These are phyloP conservation scores for Phytomonas sp. DNA, from an alignment of 208 protist genomes.

Conservation along the genomic window DNA sequence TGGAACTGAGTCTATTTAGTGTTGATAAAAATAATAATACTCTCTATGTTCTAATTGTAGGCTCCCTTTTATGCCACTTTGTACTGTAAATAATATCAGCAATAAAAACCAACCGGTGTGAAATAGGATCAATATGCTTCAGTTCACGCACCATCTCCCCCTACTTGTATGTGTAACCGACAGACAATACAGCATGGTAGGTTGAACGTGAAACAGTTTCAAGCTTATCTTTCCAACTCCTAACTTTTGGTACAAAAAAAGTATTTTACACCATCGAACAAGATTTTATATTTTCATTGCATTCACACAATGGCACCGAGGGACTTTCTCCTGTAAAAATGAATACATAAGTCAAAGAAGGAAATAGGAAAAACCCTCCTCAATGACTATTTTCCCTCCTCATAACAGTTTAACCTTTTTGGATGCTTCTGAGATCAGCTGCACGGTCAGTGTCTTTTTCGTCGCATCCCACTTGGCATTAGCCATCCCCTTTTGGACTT, in stretches of 20 bases:
- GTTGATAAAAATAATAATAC: background rate
- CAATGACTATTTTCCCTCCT: slow-evolving; percentile 17
- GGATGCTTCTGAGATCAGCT: slow-evolving; percentile 30
- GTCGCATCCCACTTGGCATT: slow-evolving; percentile 64
- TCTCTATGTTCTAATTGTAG: background rate
- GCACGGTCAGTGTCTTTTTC: slow-evolving; percentile 49
- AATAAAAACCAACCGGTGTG: background rate
- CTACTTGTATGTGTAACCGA: background rate
- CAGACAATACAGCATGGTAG: background rate
- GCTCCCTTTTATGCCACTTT: background rate
- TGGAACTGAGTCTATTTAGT: slow-evolving; percentile 1
- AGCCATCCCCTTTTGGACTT: slow-evolving; percentile 39
- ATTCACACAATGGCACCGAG: background rate
- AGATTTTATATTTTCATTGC: background rate
- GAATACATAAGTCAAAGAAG: background rate
- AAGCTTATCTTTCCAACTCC: background rate
- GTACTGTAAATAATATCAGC: background rate
- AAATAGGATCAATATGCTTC: background rate
- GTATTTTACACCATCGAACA: background rate
- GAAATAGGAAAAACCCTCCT: background rate
- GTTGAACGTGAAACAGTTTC: background rate
- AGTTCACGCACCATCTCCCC: background rate
- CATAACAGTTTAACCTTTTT: slow-evolving; percentile 18
- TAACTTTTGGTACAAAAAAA: background rate
- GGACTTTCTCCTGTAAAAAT: background rate